Percentiles rank a stretch among this genome's conserved stretches.
Evolutionary conservation across 2,329 filamentous ascomycete species (phyloP).

Genomic region (Scedosporium minutisporum): DNA sequence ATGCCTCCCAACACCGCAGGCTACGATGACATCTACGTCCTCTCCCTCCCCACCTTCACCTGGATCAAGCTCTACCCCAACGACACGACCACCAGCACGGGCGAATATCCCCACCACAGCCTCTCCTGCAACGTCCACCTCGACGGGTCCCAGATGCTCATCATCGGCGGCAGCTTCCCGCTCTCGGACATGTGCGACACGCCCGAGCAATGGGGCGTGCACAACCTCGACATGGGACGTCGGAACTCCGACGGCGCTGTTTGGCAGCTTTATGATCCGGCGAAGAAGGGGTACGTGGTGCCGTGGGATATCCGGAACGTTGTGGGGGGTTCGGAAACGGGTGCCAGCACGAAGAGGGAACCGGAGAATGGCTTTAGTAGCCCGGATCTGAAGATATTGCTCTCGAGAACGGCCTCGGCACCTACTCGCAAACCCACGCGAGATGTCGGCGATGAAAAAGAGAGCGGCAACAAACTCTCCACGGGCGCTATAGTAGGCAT

Average conservation of each 20-base stretch:
- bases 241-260: slow-evolving; percentile 33
- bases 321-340: slow-evolving; percentile 40
- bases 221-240: slow-evolving; percentile 44
- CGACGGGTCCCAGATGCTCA: slow-evolving; percentile 48
- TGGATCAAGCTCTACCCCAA: slow-evolving; percentile 49
- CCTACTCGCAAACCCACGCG: slow-evolving; percentile 41
- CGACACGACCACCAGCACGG: slow-evolving; percentile 23
- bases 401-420: slow-evolving; percentile 38
- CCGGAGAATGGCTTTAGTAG: slow-evolving; percentile 41
- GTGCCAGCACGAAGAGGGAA: slow-evolving; percentile 41
- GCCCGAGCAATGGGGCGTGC: slow-evolving; percentile 41
- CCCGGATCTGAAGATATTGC: slow-evolving; percentile 41
- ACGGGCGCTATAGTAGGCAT: slow-evolving; percentile 35
- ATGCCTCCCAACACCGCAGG: slow-evolving; percentile 34
- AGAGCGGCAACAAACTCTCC: slow-evolving; percentile 15
- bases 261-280: slow-evolving; percentile 42
- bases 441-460: slow-evolving; percentile 16
- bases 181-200: slow-evolving; percentile 39
- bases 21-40: slow-evolving; percentile 53
- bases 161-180: slow-evolving; percentile 52
- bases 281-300: slow-evolving; percentile 42
- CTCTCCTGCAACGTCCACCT: slow-evolving; percentile 47
- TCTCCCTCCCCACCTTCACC: slow-evolving; percentile 51
- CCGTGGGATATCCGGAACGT: slow-evolving; percentile 38
- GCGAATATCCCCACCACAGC: slow-evolving; percentile 39